Percentiles rank a stretch among this genome's conserved stretches.
Evolutionary conservation across 768 basidiomycete species (phyloP).

Genomic region (Mrakia gelida): DNA sequence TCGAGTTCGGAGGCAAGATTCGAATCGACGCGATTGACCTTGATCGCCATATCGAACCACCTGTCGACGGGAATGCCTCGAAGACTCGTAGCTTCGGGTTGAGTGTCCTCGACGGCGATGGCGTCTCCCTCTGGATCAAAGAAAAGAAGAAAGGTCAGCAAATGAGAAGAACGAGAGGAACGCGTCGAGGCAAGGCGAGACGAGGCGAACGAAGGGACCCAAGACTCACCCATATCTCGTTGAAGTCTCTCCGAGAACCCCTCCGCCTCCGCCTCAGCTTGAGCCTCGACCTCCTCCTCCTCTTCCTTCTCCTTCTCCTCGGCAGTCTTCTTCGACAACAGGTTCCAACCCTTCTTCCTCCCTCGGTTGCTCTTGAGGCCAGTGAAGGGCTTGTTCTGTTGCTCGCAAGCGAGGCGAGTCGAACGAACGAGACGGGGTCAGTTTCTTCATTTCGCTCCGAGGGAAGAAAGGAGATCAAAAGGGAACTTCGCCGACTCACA

Average conservation of each 20-base stretch:
- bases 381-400: conserved; percentile 10
- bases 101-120: conserved; percentile 40
- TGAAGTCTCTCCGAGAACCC: conserved; percentile 45
- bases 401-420: no score
- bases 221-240: conserved; percentile 40
- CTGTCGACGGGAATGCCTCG: conserved; percentile 75
- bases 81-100: conserved; percentile 58
- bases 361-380: conserved; percentile 2
- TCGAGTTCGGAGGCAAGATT: background rate
- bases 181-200: no score
- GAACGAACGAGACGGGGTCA: background rate
- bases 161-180: background rate
- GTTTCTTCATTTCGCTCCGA: background rate
- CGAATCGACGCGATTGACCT: conserved; percentile 51
- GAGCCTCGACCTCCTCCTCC: conserved; percentile 23
- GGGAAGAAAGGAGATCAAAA: no score
- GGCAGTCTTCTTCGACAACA: no score
- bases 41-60: conserved; percentile 80
- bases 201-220: background rate
- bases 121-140: conserved; percentile 18
- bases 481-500: conserved; percentile 49
- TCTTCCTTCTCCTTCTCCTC: conserved; percentile 24
- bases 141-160: conserved; percentile 23
- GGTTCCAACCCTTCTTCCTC: background rate
- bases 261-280: conserved; percentile 42